phyloP scores from a whole-genome alignment of 495 filamentous ascomycete genomes.

The Trichoderma asperelloides region DNA sequence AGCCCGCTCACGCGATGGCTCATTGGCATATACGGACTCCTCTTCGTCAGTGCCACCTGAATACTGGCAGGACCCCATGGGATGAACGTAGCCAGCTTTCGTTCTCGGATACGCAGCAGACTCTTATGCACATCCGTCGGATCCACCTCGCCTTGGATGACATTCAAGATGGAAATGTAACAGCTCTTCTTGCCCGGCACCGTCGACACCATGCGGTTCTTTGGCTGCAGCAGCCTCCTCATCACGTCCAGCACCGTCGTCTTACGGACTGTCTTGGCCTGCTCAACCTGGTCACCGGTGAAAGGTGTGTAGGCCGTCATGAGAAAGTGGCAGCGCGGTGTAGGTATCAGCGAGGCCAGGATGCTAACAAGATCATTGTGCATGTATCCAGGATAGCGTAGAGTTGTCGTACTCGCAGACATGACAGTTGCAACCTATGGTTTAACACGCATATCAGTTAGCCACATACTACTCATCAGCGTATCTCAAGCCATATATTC shows the following conservation, averaged over 20 bases:
- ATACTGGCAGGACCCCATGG: constrained; percentile 99
- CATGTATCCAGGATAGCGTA: constrained; percentile 98
- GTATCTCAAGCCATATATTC: not conserved
- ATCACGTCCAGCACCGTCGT: constrained; percentile 97
- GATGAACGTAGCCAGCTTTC: constrained; percentile 89
- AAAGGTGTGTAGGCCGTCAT: constrained; percentile 98
- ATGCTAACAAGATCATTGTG: constrained; percentile 98
- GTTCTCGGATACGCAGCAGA: constrained; percentile 88
- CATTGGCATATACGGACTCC: constrained; percentile 85
- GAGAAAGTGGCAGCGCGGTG: constrained; percentile 92
- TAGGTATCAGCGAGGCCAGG: constrained; percentile 90
- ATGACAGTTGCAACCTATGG: constrained; percentile 82
- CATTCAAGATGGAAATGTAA: constrained; percentile 97
- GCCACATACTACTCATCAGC: constrained; percentile 2
- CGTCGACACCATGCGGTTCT: constrained; percentile 98
- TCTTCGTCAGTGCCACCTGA: constrained; percentile 92
- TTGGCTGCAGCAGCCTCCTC: constrained; percentile 88
- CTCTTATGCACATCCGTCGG: constrained; percentile 98
- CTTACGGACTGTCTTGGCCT: constrained; percentile 94
- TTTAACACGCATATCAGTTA: not conserved
- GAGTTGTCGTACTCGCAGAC: constrained; percentile 93
- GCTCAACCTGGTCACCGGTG: constrained; percentile 87
- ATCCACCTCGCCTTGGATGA: constrained; percentile 96
- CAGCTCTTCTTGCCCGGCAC: constrained; percentile 93
- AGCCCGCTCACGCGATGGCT: constrained; percentile 90